phyloP scores from a whole-genome alignment of 257 asterid genomes.

The Salvia miltiorrhiza region DNA sequence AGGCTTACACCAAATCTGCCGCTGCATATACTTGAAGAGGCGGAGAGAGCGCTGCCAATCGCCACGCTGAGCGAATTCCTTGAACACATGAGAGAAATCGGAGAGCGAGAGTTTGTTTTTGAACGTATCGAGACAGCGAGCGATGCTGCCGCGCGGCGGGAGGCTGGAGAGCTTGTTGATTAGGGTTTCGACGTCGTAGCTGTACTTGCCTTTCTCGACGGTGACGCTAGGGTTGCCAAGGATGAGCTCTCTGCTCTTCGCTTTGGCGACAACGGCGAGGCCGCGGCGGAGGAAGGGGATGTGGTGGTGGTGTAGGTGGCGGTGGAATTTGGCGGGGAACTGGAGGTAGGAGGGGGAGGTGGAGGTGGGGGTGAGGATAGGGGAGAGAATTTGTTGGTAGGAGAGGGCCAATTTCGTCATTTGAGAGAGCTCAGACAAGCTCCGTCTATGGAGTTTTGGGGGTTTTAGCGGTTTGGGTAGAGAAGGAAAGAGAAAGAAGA shows the following conservation, averaged over 20 bases:
- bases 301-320: slow-evolving; percentile 32
- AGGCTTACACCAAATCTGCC: slow-evolving; percentile 96
- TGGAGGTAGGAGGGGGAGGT: slow-evolving; percentile 33
- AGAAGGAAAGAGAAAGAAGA: slow-evolving; percentile 17
- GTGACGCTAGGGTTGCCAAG: slow-evolving; percentile 84
- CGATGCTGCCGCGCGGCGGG: slow-evolving; percentile 98
- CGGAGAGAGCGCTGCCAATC: slow-evolving; percentile 99
- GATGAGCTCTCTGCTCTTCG: slow-evolving; percentile 61
- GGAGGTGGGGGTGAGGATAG: slow-evolving; percentile 46
- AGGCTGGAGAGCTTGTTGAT: slow-evolving; percentile 93
- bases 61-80: slow-evolving; percentile 82
- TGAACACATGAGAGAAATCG: slow-evolving; percentile 73
- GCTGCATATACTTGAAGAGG: slow-evolving; percentile 93
- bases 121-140: slow-evolving; percentile 86
- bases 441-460: slow-evolving; percentile 21
- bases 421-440: slow-evolving; percentile 18
- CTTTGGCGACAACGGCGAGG: slow-evolving; percentile 43
- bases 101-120: slow-evolving; percentile 87
- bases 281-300: slow-evolving; percentile 34
- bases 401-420: slow-evolving; percentile 56
- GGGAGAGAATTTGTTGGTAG: slow-evolving; percentile 37
- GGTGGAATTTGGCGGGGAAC: slow-evolving; percentile 21
- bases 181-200: slow-evolving; percentile 92
- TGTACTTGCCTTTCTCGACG: slow-evolving; percentile 91
- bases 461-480: slow-evolving; percentile 29